Conservation (phyloP, 2,329 filamentous ascomycete genomes). For the Chrysoporthe puriensis region DNA sequence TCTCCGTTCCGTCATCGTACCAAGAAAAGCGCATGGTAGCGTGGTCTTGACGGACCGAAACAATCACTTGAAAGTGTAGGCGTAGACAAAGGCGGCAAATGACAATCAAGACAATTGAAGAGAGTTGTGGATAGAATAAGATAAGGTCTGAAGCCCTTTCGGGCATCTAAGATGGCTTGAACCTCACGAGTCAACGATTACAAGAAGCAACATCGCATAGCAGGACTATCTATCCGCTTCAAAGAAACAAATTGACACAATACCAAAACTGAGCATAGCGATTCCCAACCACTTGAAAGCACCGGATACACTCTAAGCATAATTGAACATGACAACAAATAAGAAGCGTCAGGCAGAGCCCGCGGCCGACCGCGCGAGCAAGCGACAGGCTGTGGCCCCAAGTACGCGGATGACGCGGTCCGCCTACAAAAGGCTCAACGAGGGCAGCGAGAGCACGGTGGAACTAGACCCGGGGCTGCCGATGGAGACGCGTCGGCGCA, state of each 20-base stretch:
- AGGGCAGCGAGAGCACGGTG: background rate
- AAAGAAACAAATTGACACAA: background rate
- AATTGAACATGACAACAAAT: background rate
- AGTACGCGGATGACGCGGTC: constrained; percentile 17
- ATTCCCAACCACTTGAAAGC: background rate
- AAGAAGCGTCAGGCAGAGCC: constrained; percentile 17
- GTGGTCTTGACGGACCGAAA: background rate
- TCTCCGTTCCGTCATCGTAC: background rate
- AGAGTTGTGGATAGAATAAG: background rate
- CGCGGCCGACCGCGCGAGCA: background rate
- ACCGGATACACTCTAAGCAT: too few species aligned
- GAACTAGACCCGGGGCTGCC: constrained; percentile 21
- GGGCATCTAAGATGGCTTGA: background rate
- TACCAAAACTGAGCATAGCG: background rate
- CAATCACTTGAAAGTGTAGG: background rate
- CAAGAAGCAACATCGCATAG: background rate
- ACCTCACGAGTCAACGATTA: background rate
- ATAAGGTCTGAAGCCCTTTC: background rate
- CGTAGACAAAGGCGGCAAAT: background rate
- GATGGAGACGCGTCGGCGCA: background rate
- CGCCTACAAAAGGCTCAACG: constrained; percentile 12
- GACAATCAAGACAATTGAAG: background rate
- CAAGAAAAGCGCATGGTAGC: background rate
- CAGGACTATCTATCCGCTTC: background rate
- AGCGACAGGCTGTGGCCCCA: background rate